Conservation (phyloP, 441 rosid genomes). For the Geranium incanum region DNA sequence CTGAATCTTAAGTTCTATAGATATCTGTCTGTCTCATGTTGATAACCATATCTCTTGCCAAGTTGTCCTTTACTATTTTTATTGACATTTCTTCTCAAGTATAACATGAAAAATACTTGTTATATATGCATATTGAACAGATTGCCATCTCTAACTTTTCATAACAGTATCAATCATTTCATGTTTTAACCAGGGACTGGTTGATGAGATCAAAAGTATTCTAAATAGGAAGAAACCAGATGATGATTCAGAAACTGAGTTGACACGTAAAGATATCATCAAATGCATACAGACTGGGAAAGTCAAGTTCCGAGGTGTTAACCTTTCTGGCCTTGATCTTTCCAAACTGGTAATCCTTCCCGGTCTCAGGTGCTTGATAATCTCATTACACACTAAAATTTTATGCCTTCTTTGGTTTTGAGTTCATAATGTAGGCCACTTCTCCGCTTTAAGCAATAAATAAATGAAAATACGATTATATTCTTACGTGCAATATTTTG, state of each 20-base stretch:
- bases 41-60: background rate
- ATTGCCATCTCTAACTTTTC: background rate
- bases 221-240: conserved; percentile 47
- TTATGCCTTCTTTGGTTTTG: conserved; percentile 3
- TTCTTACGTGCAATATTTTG: background rate
- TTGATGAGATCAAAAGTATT: conserved; percentile 42
- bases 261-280: conserved; percentile 73
- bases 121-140: background rate
- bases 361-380: conserved; percentile 14
- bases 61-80: background rate
- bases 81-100: conserved; percentile 7
- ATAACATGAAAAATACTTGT: background rate
- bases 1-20: background rate
- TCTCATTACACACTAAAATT: background rate
- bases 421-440: background rate
- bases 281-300: conserved; percentile 73
- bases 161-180: conserved; percentile 5
- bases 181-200: conserved; percentile 49
- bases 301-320: conserved; percentile 78
- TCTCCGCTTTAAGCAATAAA: background rate
- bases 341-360: conserved; percentile 67
- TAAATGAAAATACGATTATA: background rate
- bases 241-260: conserved; percentile 51
- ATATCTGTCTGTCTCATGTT: background rate
- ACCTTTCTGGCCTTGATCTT: conserved; percentile 84